Base-by-base conservation (phyloP, 2,329 filamentous ascomycete species). In the Colletotrichum chlorophyti region DNA sequence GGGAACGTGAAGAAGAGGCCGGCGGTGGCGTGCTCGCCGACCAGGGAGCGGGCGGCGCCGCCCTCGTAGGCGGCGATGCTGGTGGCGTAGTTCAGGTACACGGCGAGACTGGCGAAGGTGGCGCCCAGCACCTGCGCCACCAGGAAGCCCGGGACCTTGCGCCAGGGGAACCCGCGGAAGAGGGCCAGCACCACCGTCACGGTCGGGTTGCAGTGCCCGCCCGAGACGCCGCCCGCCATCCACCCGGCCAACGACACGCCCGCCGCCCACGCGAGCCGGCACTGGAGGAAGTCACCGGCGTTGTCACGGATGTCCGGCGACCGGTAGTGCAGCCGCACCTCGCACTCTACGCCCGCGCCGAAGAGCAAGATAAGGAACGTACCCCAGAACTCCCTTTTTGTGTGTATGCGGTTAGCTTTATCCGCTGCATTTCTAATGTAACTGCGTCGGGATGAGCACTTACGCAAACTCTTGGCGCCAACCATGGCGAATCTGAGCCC, bases 81-180 rank as follows among this genome's bases (percentile, higher is more conserved):
- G 1, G 69, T 60, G 12, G 45, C 24, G 32, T 60, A 60, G n/a
- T 60, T 60, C 5, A 50, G 19, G 32, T 60, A 60, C 12, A 60
- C 71, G 3, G 61, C 64, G 7, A 72, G 61, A n/a, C 67, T 64
- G 6, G 66, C 70, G 6, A 68, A 2, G n/a, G 57, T 38, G 10
- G 58, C 58, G 47, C 58, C 58, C 8, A 60, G 34, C 4, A 74
- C 66, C 60, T 74, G 71, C 4, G 65, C 66, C 7, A 63, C 8
- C 10, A 73, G 49, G 46, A 73, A 74, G 11, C 67, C 32, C 19
- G 53, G 46, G 14, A 73, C 75, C 11, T 68, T 67, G 19, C 61
- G 57, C 71, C 71, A 73, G 2, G 72, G 72, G 14, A 75, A 76
- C 0, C 72, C 72, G 5, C 74, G 70, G 50, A 74, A 76, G 0